Evolutionary conservation across 306 rosid species (phyloP).

Genomic region (Argentina anserina): DNA sequence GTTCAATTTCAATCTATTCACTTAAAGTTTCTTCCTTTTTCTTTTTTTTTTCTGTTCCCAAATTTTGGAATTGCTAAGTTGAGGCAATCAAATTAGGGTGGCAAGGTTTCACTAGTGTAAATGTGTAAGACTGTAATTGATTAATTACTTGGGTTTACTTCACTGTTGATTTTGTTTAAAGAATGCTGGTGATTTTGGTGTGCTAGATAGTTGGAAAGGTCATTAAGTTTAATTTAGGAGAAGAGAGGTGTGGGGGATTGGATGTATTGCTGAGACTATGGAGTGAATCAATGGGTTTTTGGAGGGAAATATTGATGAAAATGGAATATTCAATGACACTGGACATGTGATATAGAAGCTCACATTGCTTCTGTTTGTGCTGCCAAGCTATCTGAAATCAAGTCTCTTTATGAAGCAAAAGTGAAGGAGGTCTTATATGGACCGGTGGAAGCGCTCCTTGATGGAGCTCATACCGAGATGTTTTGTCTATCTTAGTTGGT

Average conservation of each 20-base stretch:
- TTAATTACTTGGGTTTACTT: background rate
- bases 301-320: background rate
- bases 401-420: too few relatives aligned
- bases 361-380: too few relatives aligned
- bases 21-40: constrained; percentile 9
- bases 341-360: too few relatives aligned
- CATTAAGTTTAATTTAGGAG: background rate
- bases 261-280: too few relatives aligned
- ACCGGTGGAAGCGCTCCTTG: too few relatives aligned
- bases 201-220: background rate
- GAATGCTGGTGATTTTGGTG: background rate
- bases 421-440: too few relatives aligned
- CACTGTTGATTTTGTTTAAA: background rate
- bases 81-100: background rate
- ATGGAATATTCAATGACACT: too few relatives aligned
- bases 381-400: too few relatives aligned
- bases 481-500: too few relatives aligned
- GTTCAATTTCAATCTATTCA: constrained; percentile 25
- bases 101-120: background rate
- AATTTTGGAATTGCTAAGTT: background rate
- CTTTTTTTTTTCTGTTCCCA: background rate
- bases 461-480: too few relatives aligned
- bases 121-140: background rate
- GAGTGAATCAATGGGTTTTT: too few relatives aligned
- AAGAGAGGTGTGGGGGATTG: background rate